phyloP scores from a whole-genome alignment of 164 flowering plant species.

The Santalum album region DNA sequence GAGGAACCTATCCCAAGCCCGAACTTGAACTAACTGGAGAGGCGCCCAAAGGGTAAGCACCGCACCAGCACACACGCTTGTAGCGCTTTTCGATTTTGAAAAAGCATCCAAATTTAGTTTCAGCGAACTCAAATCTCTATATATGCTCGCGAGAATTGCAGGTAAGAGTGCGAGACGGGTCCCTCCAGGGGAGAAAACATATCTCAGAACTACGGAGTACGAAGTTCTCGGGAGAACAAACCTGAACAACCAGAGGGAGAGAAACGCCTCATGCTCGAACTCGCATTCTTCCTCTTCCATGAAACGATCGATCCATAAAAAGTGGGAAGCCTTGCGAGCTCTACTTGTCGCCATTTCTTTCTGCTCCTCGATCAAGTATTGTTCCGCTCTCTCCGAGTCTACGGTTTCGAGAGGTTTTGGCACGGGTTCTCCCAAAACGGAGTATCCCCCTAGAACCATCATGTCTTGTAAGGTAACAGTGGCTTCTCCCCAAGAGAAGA shows the following conservation, averaged over 20 bases:
- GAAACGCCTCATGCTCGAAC: constrained; percentile 32
- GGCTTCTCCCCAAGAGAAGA: constrained; percentile 39
- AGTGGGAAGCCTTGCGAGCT: neutral
- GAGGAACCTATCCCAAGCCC: constrained; percentile 29
- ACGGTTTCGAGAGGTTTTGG: neutral
- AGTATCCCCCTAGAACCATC: constrained; percentile 25
- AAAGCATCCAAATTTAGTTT: constrained; percentile 12
- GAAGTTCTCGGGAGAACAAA: constrained; percentile 6
- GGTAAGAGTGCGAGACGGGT: constrained; percentile 42
- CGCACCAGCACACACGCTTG: neutral
- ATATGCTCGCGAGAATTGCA: constrained; percentile 40
- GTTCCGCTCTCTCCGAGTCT: neutral
- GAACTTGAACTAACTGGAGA: constrained; percentile 20
- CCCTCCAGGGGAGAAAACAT: constrained; percentile 31
- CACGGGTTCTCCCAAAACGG: constrained; percentile 24
- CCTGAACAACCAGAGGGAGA: constrained; percentile 21
- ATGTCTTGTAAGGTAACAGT: constrained; percentile 28
- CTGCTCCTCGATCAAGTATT: neutral
- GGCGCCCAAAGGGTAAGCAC: constrained; percentile 15
- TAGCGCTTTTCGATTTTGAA: too few species aligned
- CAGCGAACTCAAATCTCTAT: constrained; percentile 28
- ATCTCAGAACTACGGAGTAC: neutral
- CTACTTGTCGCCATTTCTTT: neutral
- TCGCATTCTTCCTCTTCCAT: constrained; percentile 5
- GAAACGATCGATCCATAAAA: constrained; percentile 5